Percentiles rank a stretch among this genome's conserved stretches.
Evolutionary conservation across 345 rosid genomes (phyloP).

Genomic region (Trapa bicornis): DNA sequence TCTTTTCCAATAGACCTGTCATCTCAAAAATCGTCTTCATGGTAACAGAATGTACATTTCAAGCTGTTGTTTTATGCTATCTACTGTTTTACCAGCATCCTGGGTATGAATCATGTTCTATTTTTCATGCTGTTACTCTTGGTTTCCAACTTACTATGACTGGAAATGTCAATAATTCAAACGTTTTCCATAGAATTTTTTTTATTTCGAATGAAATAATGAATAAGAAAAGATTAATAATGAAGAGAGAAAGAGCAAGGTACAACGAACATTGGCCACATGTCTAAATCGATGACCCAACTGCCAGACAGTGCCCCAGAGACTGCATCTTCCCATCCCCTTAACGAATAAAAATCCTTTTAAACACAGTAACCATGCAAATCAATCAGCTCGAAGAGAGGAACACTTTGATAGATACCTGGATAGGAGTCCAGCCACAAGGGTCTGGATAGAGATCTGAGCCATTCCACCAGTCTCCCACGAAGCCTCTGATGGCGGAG

Average conservation of each 20-base stretch:
- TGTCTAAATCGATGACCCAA: not conserved
- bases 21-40: not conserved
- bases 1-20: not conserved
- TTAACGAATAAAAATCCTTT: no score
- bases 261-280: not conserved
- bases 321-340: not conserved
- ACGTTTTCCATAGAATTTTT: no score
- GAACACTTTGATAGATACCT: constrained; percentile 25
- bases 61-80: not conserved
- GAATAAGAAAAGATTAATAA: no score
- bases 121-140: no score
- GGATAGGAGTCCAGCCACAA: constrained; percentile 97
- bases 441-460: constrained; percentile 90
- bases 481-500: constrained; percentile 71
- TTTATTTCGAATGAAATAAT: no score
- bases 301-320: not conserved
- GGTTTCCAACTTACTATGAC: no score
- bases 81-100: not conserved
- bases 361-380: no score
- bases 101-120: no score
- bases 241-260: not conserved
- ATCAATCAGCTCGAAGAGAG: no score
- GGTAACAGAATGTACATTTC: no score
- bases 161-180: no score
- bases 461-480: constrained; percentile 84